These are phyloP conservation scores for Exophiala mesophila DNA, from an alignment of 2,329 filamentous ascomycete species.

Conservation along the genomic window DNA sequence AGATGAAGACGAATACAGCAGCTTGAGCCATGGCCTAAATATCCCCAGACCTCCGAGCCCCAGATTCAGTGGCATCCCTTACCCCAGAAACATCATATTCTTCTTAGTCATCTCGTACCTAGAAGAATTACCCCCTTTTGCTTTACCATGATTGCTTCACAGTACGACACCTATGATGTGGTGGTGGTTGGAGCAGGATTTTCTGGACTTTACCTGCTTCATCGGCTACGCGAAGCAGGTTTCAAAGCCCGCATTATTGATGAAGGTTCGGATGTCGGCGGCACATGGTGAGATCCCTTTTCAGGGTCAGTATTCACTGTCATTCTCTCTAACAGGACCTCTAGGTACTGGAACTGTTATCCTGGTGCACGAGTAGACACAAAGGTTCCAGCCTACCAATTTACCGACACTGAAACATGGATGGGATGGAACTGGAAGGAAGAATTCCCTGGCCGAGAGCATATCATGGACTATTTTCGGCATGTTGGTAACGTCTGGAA, in stretches of 20 bases:
- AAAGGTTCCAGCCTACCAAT: constrained; percentile 44
- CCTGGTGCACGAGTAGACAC: constrained; percentile 44
- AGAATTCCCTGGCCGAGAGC: constrained; percentile 2
- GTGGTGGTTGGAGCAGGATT: constrained; percentile 24
- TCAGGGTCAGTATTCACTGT: no score
- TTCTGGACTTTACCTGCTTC: constrained; percentile 21
- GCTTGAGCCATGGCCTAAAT: no score
- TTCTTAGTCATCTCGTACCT: no score
- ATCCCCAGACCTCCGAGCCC: no score
- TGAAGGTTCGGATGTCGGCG: constrained; percentile 31
- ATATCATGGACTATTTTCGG: constrained; percentile 1
- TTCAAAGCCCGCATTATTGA: constrained; percentile 33
- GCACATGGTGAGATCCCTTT: no score
- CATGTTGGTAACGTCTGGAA: neutral
- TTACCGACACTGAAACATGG: constrained; percentile 44
- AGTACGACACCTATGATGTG: no score
- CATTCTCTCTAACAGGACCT: no score
- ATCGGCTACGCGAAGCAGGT: constrained; percentile 31
- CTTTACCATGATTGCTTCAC: no score
- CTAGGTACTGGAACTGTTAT: constrained; percentile 25
- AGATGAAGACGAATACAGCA: no score
- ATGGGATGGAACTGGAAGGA: constrained; percentile 26
- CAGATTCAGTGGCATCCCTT: no score
- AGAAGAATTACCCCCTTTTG: no score
- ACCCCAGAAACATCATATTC: no score